Evolutionary conservation across 1,284 basidiomycete genomes (phyloP).

Genomic region (Moesziomyces sp.): DNA sequence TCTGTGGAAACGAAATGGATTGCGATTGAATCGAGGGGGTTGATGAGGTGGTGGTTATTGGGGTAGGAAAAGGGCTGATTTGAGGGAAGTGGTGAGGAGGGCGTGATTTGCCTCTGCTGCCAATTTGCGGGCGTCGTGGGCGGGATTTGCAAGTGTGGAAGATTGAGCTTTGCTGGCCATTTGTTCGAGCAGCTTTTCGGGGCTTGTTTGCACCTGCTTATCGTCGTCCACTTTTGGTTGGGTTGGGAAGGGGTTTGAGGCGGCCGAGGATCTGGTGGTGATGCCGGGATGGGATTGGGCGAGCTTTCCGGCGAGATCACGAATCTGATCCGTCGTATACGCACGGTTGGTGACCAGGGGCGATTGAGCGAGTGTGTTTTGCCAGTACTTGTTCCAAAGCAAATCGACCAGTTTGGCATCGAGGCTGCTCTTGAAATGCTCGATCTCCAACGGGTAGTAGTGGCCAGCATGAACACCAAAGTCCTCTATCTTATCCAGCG

Average conservation of each 20-base stretch:
- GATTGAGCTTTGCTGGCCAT: background rate
- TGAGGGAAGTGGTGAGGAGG: slow-evolving; percentile 86
- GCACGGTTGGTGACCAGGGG: slow-evolving; percentile 89
- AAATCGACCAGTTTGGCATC: slow-evolving; percentile 87
- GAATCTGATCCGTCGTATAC: slow-evolving; percentile 87
- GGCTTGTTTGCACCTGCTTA: background rate
- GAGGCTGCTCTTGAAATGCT: slow-evolving; percentile 90
- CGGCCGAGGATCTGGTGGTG: background rate
- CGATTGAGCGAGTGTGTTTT: slow-evolving; percentile 90
- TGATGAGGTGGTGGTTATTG: background rate
- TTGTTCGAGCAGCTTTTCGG: slow-evolving; percentile 1
- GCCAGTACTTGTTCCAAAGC: slow-evolving; percentile 99
- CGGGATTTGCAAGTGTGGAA: slow-evolving; percentile 10
- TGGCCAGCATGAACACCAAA: slow-evolving; percentile 92
- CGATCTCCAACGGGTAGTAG: slow-evolving; percentile 92
- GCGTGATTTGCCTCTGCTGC: slow-evolving; percentile 89
- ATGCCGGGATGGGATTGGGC: slow-evolving; percentile 19
- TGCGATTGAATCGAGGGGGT: background rate
- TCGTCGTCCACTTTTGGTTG: background rate
- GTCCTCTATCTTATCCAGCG: slow-evolving; percentile 71
- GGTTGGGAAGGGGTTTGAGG: slow-evolving; percentile 5
- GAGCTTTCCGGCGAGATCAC: slow-evolving; percentile 88
- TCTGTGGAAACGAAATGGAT: background rate
- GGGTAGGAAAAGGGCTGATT: slow-evolving; percentile 72
- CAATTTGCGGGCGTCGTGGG: slow-evolving; percentile 77